These are phyloP conservation scores for Barbatosphaeria neglecta DNA, from an alignment of 495 filamentous ascomycete species.

Conservation along the genomic window DNA sequence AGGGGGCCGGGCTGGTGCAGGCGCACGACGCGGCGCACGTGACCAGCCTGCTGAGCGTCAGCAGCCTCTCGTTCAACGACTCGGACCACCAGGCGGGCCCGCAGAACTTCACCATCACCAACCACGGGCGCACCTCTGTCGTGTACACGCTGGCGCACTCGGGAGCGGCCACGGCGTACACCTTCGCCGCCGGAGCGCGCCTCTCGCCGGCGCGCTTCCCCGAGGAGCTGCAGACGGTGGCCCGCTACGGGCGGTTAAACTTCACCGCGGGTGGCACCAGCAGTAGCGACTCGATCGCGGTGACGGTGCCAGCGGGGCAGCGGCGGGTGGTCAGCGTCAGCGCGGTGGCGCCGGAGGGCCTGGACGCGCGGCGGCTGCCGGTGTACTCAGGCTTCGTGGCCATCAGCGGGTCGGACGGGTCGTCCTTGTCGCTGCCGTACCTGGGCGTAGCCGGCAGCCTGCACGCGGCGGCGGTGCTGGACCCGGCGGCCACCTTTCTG, in stretches of 20 bases:
- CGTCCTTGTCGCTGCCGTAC: conserved; percentile 37
- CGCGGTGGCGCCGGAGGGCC: conserved; percentile 24
- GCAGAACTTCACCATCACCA: conserved; percentile 39
- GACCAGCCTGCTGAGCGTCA: conserved; percentile 38
- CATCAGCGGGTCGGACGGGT: conserved; percentile 36
- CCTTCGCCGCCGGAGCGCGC: conserved; percentile 15
- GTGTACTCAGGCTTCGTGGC: conserved; percentile 43
- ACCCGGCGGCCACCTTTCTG: conserved; percentile 18
- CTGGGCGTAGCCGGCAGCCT: conserved; percentile 37
- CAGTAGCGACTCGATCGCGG: no score
- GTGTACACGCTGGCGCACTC: conserved; percentile 35
- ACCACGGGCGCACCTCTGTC: conserved; percentile 32
- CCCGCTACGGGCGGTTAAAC: conserved; percentile 21
- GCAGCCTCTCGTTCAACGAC: conserved; percentile 47
- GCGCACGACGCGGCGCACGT: conserved; percentile 45
- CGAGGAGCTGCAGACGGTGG: conserved; percentile 17
- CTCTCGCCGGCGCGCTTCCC: conserved; percentile 25
- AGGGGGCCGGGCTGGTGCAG: conserved; percentile 45
- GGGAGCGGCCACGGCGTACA: conserved; percentile 33
- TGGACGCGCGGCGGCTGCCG: conserved; percentile 30
- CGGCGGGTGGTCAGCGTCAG: conserved; percentile 29
- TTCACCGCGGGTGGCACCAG: conserved; percentile 14
- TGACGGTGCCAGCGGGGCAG: conserved; percentile 24
- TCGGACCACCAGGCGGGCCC: conserved; percentile 37
- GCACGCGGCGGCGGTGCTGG: conserved; percentile 24